These are phyloP conservation scores for Hemerocallis citrina DNA, from an alignment of 106 monocot genomes.

Conservation along the genomic window DNA sequence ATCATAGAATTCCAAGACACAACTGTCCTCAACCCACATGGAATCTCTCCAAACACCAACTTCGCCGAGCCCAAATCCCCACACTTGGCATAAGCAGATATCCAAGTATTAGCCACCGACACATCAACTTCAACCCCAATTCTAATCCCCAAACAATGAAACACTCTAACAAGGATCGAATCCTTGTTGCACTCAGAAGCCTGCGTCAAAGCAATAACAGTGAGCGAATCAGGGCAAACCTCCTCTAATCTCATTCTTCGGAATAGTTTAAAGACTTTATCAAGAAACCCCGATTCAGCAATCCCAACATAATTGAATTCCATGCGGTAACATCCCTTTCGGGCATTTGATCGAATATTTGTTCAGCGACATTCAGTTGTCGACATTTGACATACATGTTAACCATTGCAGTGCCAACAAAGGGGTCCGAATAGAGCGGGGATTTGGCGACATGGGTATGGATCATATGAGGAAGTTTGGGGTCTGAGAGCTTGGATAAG, in stretches of 20 bases:
- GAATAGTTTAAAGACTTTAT: conserved; percentile 10
- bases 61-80: conserved; percentile 18
- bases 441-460: conserved; percentile 22
- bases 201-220: conserved; percentile 13
- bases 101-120: conserved; percentile 23
- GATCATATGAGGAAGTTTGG: not conserved
- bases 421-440: conserved; percentile 18
- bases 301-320: conserved; percentile 21
- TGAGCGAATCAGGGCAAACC: conserved; percentile 15
- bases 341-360: conserved; percentile 22
- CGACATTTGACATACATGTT: conserved; percentile 11
- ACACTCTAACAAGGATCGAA: not conserved
- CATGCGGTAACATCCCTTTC: conserved; percentile 19
- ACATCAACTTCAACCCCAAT: conserved; percentile 10
- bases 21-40: not conserved
- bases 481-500: conserved; percentile 1
- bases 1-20: conserved; percentile 41
- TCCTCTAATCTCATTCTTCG: conserved; percentile 17
- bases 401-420: conserved; percentile 23
- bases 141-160: conserved; percentile 18
- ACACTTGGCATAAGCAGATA: conserved; percentile 24
- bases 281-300: conserved; percentile 1
- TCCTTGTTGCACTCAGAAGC: conserved; percentile 6
- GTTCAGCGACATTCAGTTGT: not conserved
- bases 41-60: conserved; percentile 18